These are phyloP conservation scores for Luffa aegyptiaca DNA, from an alignment of 306 rosid genomes.

Conservation along the genomic window DNA sequence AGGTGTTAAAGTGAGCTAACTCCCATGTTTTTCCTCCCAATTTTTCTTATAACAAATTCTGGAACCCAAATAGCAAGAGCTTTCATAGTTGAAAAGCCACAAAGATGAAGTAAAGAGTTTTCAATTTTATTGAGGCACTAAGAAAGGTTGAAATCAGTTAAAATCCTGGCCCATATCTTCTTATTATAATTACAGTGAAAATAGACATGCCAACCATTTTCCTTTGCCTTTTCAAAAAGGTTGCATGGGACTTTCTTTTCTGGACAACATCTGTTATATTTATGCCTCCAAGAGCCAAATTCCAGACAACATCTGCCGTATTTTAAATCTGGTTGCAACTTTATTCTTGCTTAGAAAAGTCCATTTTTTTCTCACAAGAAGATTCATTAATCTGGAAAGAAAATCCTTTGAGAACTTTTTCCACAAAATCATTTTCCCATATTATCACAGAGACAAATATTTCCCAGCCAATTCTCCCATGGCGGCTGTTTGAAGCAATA, in stretches of 20 bases:
- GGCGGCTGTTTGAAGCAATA: not conserved
- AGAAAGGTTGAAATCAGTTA: not conserved
- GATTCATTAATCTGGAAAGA: not conserved
- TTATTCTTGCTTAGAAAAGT: not conserved
- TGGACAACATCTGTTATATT: not conserved
- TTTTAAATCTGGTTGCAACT: not conserved
- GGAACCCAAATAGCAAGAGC: not conserved
- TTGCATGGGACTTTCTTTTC: not conserved
- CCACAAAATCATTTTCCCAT: not conserved
- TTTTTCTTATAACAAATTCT: not conserved
- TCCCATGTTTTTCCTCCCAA: not conserved
- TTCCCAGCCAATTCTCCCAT: not conserved
- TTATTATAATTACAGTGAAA: not conserved
- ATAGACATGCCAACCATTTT: not conserved
- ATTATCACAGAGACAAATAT: not conserved
- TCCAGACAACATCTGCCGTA: not conserved
- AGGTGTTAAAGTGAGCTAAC: not conserved
- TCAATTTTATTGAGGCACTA: not conserved
- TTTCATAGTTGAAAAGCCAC: not conserved
- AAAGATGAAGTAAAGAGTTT: not conserved
- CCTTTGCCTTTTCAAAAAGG: not conserved
- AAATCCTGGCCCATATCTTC: not conserved
- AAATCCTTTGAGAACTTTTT: not conserved
- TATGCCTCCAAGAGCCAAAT: not conserved
- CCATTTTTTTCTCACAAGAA: not conserved